Evolutionary conservation across 2,329 filamentous ascomycete species (phyloP), one percentile per base, ranked within the genome.

Genomic region (Akanthomyces muscarius): DNA sequence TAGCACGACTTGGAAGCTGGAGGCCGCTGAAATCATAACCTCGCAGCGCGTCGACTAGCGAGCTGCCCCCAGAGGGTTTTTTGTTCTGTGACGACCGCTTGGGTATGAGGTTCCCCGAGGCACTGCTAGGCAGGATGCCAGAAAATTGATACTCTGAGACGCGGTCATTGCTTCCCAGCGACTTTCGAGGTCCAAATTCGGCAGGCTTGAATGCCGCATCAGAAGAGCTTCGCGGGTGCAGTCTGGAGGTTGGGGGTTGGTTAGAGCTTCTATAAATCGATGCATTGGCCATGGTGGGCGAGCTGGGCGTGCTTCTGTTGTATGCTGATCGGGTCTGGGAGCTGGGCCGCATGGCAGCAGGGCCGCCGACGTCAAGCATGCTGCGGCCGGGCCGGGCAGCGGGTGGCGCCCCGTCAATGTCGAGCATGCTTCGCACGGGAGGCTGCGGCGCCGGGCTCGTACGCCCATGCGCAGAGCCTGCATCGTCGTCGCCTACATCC

Each of bases 381-480:
- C 82, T 85, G 68, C 81, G 76, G 41, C 80, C 70, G 50, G 75
- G 65, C 38, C 73, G 69, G 25, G 71, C 72, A 16, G 75, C 74
- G 6, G 77, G 74, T 6, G 75, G 68, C 28, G 76, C 70, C 61
- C 76, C 76, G 67, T 80, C 80, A 66, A 87, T 77, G 68, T 88
- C 85, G 63, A 89, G 80, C 85, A 90, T 87, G 74, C 86, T 90
- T 66, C 87, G 82, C 58, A 88, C 79, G 6, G 84, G 82, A 42
- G 80, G 79, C 65, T 80, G 81, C n/a, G 79, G 79, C 65, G 75
- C 79, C 65, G 70, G 73, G 68, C 66, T 69, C 48, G 53, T 68
- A 23, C 66, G 68, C 38, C 50, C 57, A 18, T 48, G 64, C 53
- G 65, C 67, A 59, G 67, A 69, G 55, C 66, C 50, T 33, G 65